These are phyloP conservation scores for Gnomoniopsis sp. DNA, from an alignment of 2,329 filamentous ascomycete species.

Conservation along the genomic window DNA sequence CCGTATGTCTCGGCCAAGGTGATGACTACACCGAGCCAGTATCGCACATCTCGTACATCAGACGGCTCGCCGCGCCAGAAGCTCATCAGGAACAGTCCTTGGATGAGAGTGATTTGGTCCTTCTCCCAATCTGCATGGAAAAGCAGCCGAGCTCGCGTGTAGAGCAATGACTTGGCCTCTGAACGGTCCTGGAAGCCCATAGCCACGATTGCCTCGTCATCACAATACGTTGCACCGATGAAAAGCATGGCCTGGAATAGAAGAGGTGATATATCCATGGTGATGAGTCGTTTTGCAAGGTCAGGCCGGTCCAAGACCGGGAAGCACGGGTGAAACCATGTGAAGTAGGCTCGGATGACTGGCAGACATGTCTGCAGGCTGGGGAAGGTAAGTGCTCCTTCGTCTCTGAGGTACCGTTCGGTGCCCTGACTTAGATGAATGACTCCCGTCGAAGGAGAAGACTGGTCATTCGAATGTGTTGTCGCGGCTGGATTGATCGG, in stretches of 20 bases:
- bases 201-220: slow-evolving; percentile 5
- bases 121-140: slow-evolving; percentile 17
- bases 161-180: slow-evolving; percentile 17
- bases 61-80: slow-evolving; percentile 16
- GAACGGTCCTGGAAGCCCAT: slow-evolving; percentile 16
- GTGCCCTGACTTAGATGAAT: slow-evolving; percentile 20
- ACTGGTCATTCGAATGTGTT: slow-evolving; percentile 10
- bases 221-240: slow-evolving; percentile 15
- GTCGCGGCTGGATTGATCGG: slow-evolving; percentile 13
- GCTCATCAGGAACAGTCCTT: slow-evolving; percentile 15
- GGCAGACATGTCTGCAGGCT: slow-evolving; percentile 20
- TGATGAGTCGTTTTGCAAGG: slow-evolving; percentile 1
- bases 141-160: slow-evolving; percentile 13
- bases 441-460: slow-evolving; percentile 9
- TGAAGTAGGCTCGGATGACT: slow-evolving; percentile 22
- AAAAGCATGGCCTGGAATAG: slow-evolving; percentile 17
- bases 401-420: slow-evolving; percentile 20
- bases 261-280: slow-evolving; percentile 14
- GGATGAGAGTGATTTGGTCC: slow-evolving; percentile 15
- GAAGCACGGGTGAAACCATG: slow-evolving; percentile 16
- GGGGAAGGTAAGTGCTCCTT: slow-evolving; percentile 21
- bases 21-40: slow-evolving; percentile 17
- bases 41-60: slow-evolving; percentile 15
- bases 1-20: slow-evolving; percentile 13
- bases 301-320: slow-evolving; percentile 12